Conservation (phyloP, 2,329 filamentous ascomycete genomes). For the Mycocentrospora acerina region DNA sequence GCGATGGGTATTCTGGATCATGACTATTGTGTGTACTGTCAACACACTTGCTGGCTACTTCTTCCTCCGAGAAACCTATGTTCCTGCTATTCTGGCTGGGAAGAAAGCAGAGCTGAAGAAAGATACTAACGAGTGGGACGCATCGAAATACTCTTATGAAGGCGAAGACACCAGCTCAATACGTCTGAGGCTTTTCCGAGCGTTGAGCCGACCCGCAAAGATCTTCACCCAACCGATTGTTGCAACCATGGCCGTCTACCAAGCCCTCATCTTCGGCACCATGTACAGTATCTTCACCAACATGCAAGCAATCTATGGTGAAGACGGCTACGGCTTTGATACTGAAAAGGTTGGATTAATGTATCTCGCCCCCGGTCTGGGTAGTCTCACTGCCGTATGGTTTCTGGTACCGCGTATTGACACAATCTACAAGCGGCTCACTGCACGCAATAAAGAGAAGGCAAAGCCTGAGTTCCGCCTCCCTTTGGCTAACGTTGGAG, state of each 20-base stretch:
- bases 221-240: slow-evolving; percentile 52
- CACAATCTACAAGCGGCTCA: slow-evolving; percentile 49
- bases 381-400: slow-evolving; percentile 48
- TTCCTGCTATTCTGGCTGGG: slow-evolving; percentile 43
- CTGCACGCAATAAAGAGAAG: slow-evolving; percentile 44
- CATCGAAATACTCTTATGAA: slow-evolving; percentile 44
- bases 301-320: slow-evolving; percentile 50
- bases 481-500: slow-evolving; percentile 49
- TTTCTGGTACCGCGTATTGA: slow-evolving; percentile 52
- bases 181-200: slow-evolving; percentile 38
- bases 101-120: slow-evolving; percentile 41
- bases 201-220: slow-evolving; percentile 44
- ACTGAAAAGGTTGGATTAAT: slow-evolving; percentile 50
- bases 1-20: slow-evolving; percentile 53
- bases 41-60: slow-evolving; percentile 48
- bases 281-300: slow-evolving; percentile 53
- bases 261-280: slow-evolving; percentile 51
- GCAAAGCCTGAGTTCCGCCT: slow-evolving; percentile 48
- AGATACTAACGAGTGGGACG: slow-evolving; percentile 20
- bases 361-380: slow-evolving; percentile 49
- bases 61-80: slow-evolving; percentile 49
- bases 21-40: slow-evolving; percentile 45
- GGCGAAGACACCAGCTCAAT: slow-evolving; percentile 46
- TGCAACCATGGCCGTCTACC: slow-evolving; percentile 49
- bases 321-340: slow-evolving; percentile 45